Evolutionary conservation across 2,329 filamentous ascomycete species (phyloP), one percentile per base, ranked within the genome.

Genomic region (Neodidymelliopsis sp.): DNA sequence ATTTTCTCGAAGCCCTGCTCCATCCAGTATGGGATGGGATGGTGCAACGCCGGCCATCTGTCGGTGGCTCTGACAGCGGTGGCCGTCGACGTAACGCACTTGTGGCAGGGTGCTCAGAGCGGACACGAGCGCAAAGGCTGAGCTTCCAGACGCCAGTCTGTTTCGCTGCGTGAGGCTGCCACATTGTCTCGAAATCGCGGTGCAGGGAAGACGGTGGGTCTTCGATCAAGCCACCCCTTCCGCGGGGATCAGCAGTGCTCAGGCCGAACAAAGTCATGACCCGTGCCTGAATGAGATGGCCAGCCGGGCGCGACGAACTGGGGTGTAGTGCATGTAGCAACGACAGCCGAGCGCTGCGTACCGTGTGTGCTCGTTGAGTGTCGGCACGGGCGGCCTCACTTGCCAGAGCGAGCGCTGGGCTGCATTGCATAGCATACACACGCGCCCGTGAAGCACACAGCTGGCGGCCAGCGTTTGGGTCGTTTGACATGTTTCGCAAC

Each of bases 1-100:
- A 61, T 63, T 59, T 72, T 70, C 67, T 71, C 65, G 69, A 73
- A 72, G 66, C 60, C 61, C 62, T 59, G 53, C 57, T 63, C 54
- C 60, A 55, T 48, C 48, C n/a, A n/a, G n/a, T n/a, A n/a, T n/a
- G n/a, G n/a, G n/a, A n/a, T n/a, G n/a, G n/a, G n/a, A 59, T 63
- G 58, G 65, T 60, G 60, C 59, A 55, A 56, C 58, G 46, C 57
- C 61, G 55, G 57, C 56, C 42, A 48, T 55, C 57, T 54, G 60
- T 58, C 62, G 53, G 57, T 57, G 56, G 44, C 52, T 62, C 62
- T 67, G 67, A 71, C 66, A 66, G 64, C 66, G 48, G 64, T 56
- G 36, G 56, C 58, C 49, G 46, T 58, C 47, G 53, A 59, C 57
- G 56, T 54, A 57, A 64, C 57, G 44, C 40, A 46, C 24, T 41